Evolutionary conservation across 2,329 filamentous ascomycete genomes (phyloP).

Genomic region (Alternaria angustiovoidea): DNA sequence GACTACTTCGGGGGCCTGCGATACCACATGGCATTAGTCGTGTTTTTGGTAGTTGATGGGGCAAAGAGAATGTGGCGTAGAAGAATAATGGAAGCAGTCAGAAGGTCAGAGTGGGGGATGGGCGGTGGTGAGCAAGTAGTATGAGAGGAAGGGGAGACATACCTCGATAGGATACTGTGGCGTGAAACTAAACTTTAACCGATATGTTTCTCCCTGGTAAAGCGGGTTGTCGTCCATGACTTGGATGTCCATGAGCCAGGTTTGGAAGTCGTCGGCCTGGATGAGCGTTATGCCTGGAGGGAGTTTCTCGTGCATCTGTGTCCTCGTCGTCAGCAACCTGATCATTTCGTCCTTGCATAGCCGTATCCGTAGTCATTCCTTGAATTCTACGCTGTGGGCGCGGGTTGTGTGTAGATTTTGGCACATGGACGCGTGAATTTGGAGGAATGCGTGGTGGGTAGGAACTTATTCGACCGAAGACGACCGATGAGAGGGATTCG

Average conservation of each 20-base stretch:
- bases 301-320: conserved; percentile 64
- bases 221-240: conserved; percentile 92
- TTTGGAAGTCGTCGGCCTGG: conserved; percentile 80
- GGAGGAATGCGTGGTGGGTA: neutral
- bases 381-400: neutral
- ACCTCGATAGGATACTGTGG: conserved; percentile 83
- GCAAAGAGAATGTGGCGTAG: too few species aligned
- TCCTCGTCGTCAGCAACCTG: neutral
- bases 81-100: too few species aligned
- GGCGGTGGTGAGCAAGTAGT: neutral
- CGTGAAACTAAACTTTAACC: conserved; percentile 87
- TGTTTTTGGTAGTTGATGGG: neutral
- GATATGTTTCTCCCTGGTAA: conserved; percentile 80
- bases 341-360: neutral
- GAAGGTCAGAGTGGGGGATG: too few species aligned
- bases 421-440: neutral
- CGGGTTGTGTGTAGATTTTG: neutral
- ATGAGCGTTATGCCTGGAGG: conserved; percentile 79
- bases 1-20: conserved; percentile 88
- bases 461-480: neutral
- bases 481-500: neutral
- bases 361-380: neutral
- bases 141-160: neutral
- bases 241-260: conserved; percentile 91
- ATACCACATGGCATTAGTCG: neutral